Evolutionary conservation across 78 protist genomes (phyloP).

Genomic region (Guillardia theta): DNA sequence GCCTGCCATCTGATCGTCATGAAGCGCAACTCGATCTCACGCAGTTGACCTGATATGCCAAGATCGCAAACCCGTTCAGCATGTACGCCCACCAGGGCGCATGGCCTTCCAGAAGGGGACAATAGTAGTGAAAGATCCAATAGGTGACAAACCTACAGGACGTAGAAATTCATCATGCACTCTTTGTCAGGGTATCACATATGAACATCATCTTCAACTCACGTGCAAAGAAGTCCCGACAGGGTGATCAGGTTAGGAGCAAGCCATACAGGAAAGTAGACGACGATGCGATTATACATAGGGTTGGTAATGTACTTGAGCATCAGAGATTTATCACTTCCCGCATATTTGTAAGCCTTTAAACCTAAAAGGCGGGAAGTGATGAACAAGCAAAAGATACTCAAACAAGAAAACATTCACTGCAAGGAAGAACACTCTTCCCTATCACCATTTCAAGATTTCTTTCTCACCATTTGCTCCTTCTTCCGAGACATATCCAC

Average conservation of each 20-base stretch:
- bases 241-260: constrained; percentile 30
- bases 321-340: neutral
- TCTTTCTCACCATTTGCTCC: neutral
- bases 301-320: constrained; percentile 10
- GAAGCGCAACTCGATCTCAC: neutral
- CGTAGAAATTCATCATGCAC: no score
- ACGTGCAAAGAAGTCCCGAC: neutral
- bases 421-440: neutral
- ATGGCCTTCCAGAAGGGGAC: neutral
- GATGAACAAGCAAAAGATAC: no score
- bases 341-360: neutral
- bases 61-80: neutral
- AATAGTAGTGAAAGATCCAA: neutral
- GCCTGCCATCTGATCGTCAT: neutral
- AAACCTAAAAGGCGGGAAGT: no score
- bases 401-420: neutral
- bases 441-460: neutral
- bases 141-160: neutral
- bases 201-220: no score
- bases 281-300: neutral
- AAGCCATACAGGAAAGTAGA: neutral
- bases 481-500: neutral
- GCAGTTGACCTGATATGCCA: neutral
- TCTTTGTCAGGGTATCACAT: neutral
- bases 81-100: constrained; percentile 7